phyloP scores from a whole-genome alignment of 2,329 filamentous ascomycete genomes.

The Penicillium sp. region DNA sequence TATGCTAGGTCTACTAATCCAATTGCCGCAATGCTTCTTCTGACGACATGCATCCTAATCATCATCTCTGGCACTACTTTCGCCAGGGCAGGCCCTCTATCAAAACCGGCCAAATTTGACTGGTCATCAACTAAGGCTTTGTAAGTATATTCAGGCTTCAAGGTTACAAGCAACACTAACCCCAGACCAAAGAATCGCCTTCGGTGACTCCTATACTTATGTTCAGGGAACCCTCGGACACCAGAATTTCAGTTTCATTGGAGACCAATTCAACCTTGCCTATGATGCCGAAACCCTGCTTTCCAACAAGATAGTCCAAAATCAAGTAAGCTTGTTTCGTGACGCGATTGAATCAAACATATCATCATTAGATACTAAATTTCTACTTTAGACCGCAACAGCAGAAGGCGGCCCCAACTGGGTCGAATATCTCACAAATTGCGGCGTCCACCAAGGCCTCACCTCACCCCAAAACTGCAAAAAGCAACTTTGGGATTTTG shows the following conservation, averaged over 20 bases:
- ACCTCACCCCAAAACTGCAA: conserved; percentile 47
- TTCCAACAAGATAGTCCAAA: conserved; percentile 53
- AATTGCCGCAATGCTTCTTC: neutral
- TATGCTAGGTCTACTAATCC: neutral
- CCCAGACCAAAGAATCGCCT: conserved; percentile 24
- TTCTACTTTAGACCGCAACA: conserved; percentile 43
- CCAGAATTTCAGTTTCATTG: conserved; percentile 56
- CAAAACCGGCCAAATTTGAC: conserved; percentile 14
- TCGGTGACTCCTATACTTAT: conserved; percentile 44
- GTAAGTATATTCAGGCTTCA: conserved; percentile 1
- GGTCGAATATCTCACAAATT: conserved; percentile 55
- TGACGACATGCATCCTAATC: neutral
- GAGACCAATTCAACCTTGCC: conserved; percentile 50
- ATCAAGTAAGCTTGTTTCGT: conserved; percentile 29
- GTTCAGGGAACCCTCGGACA: conserved; percentile 55
- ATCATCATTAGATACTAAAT: neutral
- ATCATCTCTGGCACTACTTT: neutral
- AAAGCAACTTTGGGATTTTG: conserved; percentile 57
- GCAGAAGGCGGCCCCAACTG: conserved; percentile 57
- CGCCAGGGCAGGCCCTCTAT: conserved; percentile 5
- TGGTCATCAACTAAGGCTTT: conserved; percentile 19
- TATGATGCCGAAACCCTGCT: conserved; percentile 49
- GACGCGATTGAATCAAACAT: neutral
- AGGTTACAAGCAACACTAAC: neutral
- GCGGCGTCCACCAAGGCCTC: conserved; percentile 48